A percentile compares a stretch with the other conserved stretches of the same genome.
phyloP scores from a whole-genome alignment of 768 basidiomycete genomes.

The Leccinum broughii region DNA sequence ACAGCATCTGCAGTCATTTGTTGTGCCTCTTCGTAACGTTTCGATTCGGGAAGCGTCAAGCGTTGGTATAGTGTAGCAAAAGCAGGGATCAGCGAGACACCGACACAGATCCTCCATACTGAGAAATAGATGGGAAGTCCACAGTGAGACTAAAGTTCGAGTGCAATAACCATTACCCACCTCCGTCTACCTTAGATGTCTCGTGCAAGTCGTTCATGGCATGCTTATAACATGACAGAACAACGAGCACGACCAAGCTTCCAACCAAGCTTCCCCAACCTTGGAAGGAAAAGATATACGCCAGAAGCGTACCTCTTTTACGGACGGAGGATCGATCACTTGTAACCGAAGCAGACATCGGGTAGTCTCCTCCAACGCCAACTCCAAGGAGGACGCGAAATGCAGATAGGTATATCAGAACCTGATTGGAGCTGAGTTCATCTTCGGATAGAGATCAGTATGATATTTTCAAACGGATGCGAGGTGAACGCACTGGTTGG shows the following conservation, averaged over 20 bases:
- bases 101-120: constrained; percentile 78
- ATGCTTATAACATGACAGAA: constrained; percentile 61
- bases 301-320: constrained; percentile 71
- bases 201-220: constrained; percentile 60
- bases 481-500: constrained; percentile 49
- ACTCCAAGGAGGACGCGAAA: constrained; percentile 76
- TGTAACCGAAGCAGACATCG: constrained; percentile 70
- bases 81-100: constrained; percentile 74
- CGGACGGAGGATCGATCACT: constrained; percentile 65
- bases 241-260: constrained; percentile 59
- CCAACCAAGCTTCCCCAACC: constrained; percentile 77
- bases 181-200: constrained; percentile 68
- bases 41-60: constrained; percentile 69
- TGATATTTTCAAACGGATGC: not conserved
- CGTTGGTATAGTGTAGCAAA: constrained; percentile 76
- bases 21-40: constrained; percentile 49
- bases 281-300: constrained; percentile 75
- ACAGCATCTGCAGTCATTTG: constrained; percentile 26
- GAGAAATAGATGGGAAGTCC: not conserved
- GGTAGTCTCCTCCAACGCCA: constrained; percentile 80
- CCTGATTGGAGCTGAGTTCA: constrained; percentile 49
- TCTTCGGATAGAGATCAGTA: constrained; percentile 31
- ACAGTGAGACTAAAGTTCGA: not conserved
- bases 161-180: constrained; percentile 35
- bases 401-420: constrained; percentile 61